phyloP scores from a whole-genome alignment of 805 yeast genomes.

The Sungouiozyma ichnusensis region DNA sequence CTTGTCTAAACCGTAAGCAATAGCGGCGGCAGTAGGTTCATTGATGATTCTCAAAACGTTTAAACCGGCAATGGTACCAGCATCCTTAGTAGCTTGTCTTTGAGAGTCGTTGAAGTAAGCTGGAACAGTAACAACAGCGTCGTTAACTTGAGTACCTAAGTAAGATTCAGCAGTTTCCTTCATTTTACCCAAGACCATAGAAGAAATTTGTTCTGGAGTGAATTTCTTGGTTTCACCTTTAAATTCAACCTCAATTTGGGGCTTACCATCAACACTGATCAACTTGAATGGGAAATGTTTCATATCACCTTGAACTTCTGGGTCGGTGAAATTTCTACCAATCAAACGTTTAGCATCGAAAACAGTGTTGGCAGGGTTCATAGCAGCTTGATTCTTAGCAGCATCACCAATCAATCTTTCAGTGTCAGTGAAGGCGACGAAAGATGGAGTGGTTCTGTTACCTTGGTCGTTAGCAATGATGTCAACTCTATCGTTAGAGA shows the following conservation, averaged over 20 bases:
- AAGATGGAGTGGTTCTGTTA: conserved; percentile 95
- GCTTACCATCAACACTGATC: conserved; percentile 71
- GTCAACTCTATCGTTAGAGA: conserved; percentile 78
- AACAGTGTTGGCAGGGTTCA: conserved; percentile 88
- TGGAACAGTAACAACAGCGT: conserved; percentile 92
- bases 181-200: conserved; percentile 89
- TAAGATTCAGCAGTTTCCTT: conserved; percentile 86
- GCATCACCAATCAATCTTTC: conserved; percentile 41
- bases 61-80: conserved; percentile 90
- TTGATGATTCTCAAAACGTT: conserved; percentile 88
- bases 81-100: conserved; percentile 95
- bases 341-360: conserved; percentile 94
- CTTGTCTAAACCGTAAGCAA: conserved; percentile 58
- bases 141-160: conserved; percentile 74
- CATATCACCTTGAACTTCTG: conserved; percentile 43
- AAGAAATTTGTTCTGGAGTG: conserved; percentile 91
- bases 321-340: conserved; percentile 53
- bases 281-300: conserved; percentile 87
- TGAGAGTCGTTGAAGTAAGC: conserved; percentile 95
- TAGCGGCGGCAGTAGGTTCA: conserved; percentile 96
- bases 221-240: conserved; percentile 79
- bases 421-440: conserved; percentile 90
- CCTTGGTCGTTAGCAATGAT: conserved; percentile 97
- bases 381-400: conserved; percentile 97
- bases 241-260: conserved; percentile 76